Evolutionary conservation across 2,329 filamentous ascomycete genomes (phyloP), one percentile per base, ranked within the genome.

Genomic region (Penicillium sclerotigenum): DNA sequence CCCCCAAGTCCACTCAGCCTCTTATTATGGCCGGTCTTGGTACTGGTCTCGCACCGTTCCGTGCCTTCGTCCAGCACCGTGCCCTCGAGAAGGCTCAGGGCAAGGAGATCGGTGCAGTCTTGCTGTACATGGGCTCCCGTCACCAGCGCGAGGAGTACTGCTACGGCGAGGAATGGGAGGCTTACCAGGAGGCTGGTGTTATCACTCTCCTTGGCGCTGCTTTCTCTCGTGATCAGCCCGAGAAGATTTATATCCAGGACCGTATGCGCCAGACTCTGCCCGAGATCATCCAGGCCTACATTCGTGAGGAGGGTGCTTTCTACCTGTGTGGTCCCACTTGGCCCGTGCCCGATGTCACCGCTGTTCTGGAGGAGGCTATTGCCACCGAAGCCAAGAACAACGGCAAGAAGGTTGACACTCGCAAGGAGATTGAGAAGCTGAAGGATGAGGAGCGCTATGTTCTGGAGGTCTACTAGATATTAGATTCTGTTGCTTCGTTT

Each of bases 171-270:
- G 94, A 99, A 76, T 99, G 94, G 94, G 94, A 99, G 76, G 94
- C 94, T 0, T 99, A 99, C 77, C 85, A 94, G 71, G 93, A 92
- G 58, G 91, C 94, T 0, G 94, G 94, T 49, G 90, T 99, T 66
- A 92, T 99, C 73, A 99, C 94, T 0, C 83, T 96, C 40, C 85
- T 99, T 48, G 94, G 94, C 50, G 86, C 90, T 49, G 94, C 94
- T 41, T 99, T 99, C 82, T 96, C 90, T 57, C 88, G 94, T 72
- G 94, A 99, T 73, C 94, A 99, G 82, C 89, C 90, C 16, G 83
- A 97, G 80, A 99, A 99, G 86, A 96, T 99, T 63, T 99, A 99
- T 78, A 99, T 99, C 71, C 94, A 99, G 80, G 94, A 99, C 74
- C 86, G 92, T 64, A 99, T 99, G 94, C 83, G 94, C 56, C 83